A percentile compares a stretch with the other conserved stretches of the same genome.
These are phyloP conservation scores for Trichosporon coremiiforme DNA, from an alignment of 1,284 basidiomycete species.

Conservation along the genomic window DNA sequence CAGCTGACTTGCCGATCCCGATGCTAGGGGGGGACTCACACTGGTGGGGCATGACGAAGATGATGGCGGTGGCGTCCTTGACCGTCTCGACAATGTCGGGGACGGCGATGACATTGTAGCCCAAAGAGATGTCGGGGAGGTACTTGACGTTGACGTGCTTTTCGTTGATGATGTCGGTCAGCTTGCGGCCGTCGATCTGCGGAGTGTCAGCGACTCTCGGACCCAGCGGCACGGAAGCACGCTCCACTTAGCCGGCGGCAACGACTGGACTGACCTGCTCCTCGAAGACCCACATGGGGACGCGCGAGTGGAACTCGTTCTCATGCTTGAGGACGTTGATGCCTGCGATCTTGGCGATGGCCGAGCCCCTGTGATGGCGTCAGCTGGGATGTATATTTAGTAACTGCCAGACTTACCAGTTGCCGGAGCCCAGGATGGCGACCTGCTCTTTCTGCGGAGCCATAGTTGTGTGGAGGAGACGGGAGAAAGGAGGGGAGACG, in stretches of 20 bases:
- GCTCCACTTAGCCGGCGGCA: neutral
- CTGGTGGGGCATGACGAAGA: conserved; percentile 64
- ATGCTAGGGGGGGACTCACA: conserved; percentile 48
- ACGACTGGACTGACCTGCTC: conserved; percentile 54
- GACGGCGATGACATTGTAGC: conserved; percentile 60
- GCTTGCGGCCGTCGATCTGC: conserved; percentile 60
- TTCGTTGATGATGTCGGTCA: conserved; percentile 62
- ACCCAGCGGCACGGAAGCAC: neutral
- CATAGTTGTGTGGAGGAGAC: conserved; percentile 17
- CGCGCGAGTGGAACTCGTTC: conserved; percentile 57
- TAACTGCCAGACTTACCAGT: too few relatives aligned
- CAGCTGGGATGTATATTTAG: conserved; percentile 6
- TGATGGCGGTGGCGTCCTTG: conserved; percentile 60
- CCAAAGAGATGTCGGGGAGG: conserved; percentile 60
- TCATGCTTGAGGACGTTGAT: conserved; percentile 58
- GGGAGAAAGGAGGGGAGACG: conserved; percentile 2
- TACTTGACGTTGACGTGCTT: conserved; percentile 58
- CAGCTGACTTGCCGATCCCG: neutral
- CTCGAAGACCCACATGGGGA: conserved; percentile 61
- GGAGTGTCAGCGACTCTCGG: neutral
- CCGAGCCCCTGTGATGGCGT: conserved; percentile 59
- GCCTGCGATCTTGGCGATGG: conserved; percentile 61
- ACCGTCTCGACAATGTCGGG: conserved; percentile 60
- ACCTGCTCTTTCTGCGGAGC: conserved; percentile 59
- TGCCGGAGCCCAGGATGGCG: conserved; percentile 61